These are phyloP conservation scores for Trypanosoma scelopori DNA, from an alignment of 208 protist species.

Conservation along the genomic window DNA sequence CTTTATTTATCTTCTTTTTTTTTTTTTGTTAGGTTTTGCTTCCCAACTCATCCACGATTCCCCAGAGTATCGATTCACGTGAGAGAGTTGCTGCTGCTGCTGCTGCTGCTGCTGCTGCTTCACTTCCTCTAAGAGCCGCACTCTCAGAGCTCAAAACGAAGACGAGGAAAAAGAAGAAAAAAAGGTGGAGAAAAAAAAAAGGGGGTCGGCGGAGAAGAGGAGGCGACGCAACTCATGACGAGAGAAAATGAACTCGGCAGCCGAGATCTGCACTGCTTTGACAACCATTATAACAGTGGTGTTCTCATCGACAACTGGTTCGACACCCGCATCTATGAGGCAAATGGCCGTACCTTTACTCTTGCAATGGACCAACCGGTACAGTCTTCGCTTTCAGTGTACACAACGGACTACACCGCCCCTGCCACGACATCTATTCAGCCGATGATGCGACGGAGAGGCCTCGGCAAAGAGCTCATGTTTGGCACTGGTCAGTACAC, in stretches of 20 bases:
- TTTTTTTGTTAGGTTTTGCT: too few species aligned
- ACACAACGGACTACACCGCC: conserved; percentile 15
- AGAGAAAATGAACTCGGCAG: conserved; percentile 1
- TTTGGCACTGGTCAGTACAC: conserved; percentile 18
- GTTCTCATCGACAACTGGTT: conserved; percentile 77
- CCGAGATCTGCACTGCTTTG: conserved; percentile 34
- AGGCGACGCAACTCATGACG: conserved; percentile 1
- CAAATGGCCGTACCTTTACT: conserved; percentile 16
- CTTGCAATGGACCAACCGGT: conserved; percentile 12
- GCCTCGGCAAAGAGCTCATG: conserved; percentile 34
- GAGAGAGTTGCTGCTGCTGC: too few species aligned
- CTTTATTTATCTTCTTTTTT: too few species aligned
- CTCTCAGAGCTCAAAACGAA: neutral
- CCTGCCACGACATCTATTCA: neutral
- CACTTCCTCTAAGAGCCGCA: neutral
- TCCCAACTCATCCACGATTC: too few species aligned
- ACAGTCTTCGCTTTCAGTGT: conserved; percentile 1
- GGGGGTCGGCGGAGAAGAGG: too few species aligned
- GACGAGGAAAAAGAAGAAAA: conserved; percentile 2
- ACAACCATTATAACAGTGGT: conserved; percentile 64
- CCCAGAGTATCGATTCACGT: too few species aligned
- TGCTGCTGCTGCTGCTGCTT: neutral
- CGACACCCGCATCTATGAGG: conserved; percentile 45
- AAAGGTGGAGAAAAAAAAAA: too few species aligned
- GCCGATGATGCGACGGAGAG: conserved; percentile 29